Evolutionary conservation across 1,284 basidiomycete species (phyloP), one percentile per base, ranked within the genome.

Genomic region (Malassezia dermatis): DNA sequence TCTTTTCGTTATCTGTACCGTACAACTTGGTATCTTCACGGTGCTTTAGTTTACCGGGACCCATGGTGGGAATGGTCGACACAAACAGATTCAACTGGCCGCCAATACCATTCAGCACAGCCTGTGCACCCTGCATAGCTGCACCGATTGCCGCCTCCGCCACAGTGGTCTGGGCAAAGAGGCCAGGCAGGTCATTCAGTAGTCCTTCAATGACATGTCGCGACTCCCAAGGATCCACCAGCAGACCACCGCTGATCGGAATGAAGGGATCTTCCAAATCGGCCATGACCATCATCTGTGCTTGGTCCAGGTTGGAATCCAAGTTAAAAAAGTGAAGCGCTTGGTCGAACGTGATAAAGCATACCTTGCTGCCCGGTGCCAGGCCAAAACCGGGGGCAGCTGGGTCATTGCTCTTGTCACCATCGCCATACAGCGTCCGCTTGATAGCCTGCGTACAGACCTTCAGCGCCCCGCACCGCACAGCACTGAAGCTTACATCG

Each of bases 201-300:
- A 89, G 75, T 24, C 77, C 75, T 66, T 85, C 81, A 48, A 89
- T 79, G 17, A 79, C 76, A 47, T 78, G 69, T 60, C 84, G 85
- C 40, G 83, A 85, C 55, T 84, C 81, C 56, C 75, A 70, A 1
- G 89, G 85, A 62, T 89, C 82, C 7, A 86, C 89, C 56, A 96
- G 86, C 42, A 94, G 79, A 1, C 85, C 86, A 11, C 80, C 78
- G 31, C 79, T 80, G 31, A 91, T 76, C 0, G 94, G 94, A 2
- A 88, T 77, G 75, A 93, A 98, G 26, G 90, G 84, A 64, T 98
- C 94, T 23, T 91, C 79, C 31, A 96, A 78, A 71, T 98, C 94
- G 0, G 86, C 79, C 6, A 96, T 82, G 39, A 98, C 82, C 37
- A 93, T 79, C 80, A 94, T 86, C 48, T 83, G 81, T 1, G 84